Evolutionary conservation across 805 yeast genomes (phyloP).

Genomic region (Wickerhamomyces alni): DNA sequence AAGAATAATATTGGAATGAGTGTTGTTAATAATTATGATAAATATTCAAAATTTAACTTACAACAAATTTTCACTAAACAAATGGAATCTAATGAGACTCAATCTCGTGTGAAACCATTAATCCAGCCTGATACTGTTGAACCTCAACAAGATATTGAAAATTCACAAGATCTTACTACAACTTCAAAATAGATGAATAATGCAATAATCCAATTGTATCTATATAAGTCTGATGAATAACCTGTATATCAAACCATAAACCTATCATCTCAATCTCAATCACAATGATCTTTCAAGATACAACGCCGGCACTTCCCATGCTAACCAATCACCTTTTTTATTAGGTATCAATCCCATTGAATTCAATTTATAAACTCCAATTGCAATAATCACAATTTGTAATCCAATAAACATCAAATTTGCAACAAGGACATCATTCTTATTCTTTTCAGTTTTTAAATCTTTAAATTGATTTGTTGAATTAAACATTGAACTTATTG

Average conservation of each 20-base stretch:
- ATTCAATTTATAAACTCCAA: conserved; percentile 82
- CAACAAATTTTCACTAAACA: conserved; percentile 65
- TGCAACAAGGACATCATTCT: conserved; percentile 22
- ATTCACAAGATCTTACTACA: too few relatives aligned
- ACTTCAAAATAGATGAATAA: too few relatives aligned
- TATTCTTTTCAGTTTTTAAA: conserved; percentile 34
- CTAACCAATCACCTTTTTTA: conserved; percentile 83
- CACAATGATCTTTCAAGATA: not conserved
- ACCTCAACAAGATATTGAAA: not conserved
- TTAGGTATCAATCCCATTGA: conserved; percentile 90
- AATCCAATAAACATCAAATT: conserved; percentile 33
- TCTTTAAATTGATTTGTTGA: conserved; percentile 51
- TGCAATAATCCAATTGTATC: too few relatives aligned
- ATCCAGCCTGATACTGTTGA: not conserved
- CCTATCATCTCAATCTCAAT: not conserved
- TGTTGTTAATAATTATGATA: conserved; percentile 62
- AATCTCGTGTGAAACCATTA: conserved; percentile 10
- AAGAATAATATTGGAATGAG: conserved; percentile 86
- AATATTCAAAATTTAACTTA: conserved; percentile 65
- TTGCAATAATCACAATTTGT: conserved; percentile 50
- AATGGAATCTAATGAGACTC: conserved; percentile 8
- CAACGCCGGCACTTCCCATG: conserved; percentile 55
- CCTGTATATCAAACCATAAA: too few relatives aligned
- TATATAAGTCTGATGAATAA: too few relatives aligned
- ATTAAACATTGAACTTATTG: conserved; percentile 63